Base-by-base conservation (phyloP, 106 monocot species). In the Apostasia ramifera region DNA sequence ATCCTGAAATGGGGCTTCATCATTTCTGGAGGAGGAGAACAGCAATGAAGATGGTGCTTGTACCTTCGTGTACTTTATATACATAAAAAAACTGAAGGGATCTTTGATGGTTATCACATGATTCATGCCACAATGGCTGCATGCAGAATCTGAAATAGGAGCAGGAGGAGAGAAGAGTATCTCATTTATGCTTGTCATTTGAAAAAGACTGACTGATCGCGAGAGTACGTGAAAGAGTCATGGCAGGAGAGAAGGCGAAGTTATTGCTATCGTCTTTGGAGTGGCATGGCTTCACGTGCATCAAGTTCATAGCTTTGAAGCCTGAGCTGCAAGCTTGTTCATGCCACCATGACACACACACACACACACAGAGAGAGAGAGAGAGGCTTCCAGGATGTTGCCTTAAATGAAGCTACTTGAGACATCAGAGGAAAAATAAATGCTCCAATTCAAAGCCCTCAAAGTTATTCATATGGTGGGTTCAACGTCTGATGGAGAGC, bases 31-130 rank as follows among this genome's bases (percentile, higher is more conserved):
- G 47, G 38, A 77, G 58, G 57, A 81, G 63, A 55, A 68, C 6
- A 42, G 68, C 3, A 40, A 50, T 45, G n/a, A 26, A 44, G 3
- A 71, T 37, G 11, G 1, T n/a, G 11, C 7, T 26, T 62, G 9
- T 62, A 0, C 44, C 44, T 42, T 44, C 8, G 62, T 44, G 44
- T 12, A 44, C 40, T 26, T 26, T 26, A 26, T 26, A 26, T 26
- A 26, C 26, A 26, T 26, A 26, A 26, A 26, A 56, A 56, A 61
- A 47, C 55, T 44, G 10, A 43, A 52, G 55, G 67, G 51, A 71
- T 70, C 63, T 77, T 76, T 79, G 69, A 73, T 73, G 78, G 41
- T 2, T 8, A 55, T 79, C 86, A 86, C 86, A 82, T 78, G 86
- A 86, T 70, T 61, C 78, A 67, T 66, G 81, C 54, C 41, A 8